Evolutionary conservation across 495 filamentous ascomycete species (phyloP).

Genomic region (Neurospora africana): DNA sequence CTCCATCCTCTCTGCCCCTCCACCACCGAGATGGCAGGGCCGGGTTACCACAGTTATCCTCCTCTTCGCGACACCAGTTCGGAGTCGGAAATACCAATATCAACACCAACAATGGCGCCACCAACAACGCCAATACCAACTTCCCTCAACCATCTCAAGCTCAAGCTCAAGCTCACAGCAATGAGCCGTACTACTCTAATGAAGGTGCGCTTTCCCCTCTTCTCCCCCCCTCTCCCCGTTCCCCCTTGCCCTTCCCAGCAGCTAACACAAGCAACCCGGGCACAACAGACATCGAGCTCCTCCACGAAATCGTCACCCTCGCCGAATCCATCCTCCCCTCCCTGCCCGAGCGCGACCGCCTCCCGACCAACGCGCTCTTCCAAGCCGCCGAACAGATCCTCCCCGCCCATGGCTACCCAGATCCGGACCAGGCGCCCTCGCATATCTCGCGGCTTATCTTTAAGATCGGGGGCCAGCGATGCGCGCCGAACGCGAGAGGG

Average conservation of each 20-base stretch:
- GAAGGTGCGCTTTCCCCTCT: conserved; percentile 40
- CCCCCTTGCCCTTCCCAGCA: neutral
- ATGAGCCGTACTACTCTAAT: conserved; percentile 43
- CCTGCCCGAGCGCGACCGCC: conserved; percentile 47
- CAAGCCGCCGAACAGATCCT: conserved; percentile 66
- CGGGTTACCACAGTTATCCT: conserved; percentile 30
- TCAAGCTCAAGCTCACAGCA: neutral
- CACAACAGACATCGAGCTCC: conserved; percentile 58
- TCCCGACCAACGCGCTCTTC: conserved; percentile 72
- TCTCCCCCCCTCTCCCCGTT: neutral
- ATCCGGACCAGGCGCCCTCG: conserved; percentile 57
- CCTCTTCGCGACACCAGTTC: neutral
- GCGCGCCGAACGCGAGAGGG: conserved; percentile 14
- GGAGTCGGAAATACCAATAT: neutral
- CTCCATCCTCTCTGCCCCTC: conserved; percentile 22
- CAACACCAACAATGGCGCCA: conserved; percentile 5
- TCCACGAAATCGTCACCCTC: conserved; percentile 63
- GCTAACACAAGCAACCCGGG: neutral
- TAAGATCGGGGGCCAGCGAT: conserved; percentile 54
- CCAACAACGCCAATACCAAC: conserved; percentile 26
- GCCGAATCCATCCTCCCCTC: conserved; percentile 50
- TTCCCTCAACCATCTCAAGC: neutral
- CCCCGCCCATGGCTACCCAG: conserved; percentile 46
- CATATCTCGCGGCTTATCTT: conserved; percentile 69
- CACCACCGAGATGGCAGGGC: conserved; percentile 27